Base-by-base conservation (phyloP, 768 basidiomycete genomes). In the Clitopilus hobsonii region DNA sequence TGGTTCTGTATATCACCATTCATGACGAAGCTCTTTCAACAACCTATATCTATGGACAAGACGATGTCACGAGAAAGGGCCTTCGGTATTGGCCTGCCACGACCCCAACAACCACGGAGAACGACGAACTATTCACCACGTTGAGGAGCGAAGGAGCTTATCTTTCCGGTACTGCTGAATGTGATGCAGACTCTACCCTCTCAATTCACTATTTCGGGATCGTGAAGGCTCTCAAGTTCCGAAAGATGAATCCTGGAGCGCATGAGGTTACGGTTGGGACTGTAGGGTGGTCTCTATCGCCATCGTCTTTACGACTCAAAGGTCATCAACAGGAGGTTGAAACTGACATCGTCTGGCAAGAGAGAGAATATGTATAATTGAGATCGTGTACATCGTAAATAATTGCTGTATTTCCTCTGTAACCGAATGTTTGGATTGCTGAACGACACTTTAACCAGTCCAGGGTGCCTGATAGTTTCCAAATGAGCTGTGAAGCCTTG, bases 381-480 rank as follows among this genome's bases (percentile, higher is more conserved):
- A n/a, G n/a, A n/a, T n/a, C n/a, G n/a, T n/a, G n/a, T n/a, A n/a
- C n/a, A n/a, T n/a, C n/a, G n/a, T n/a, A n/a, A n/a, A n/a, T n/a
- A n/a, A n/a, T n/a, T n/a, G n/a, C n/a, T n/a, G n/a, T n/a, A n/a
- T n/a, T n/a, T n/a, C n/a, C n/a, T n/a, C n/a, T n/a, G n/a, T n/a
- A n/a, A n/a, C n/a, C n/a, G n/a, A n/a, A n/a, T n/a, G n/a, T n/a
- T n/a, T n/a, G n/a, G n/a, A n/a, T n/a, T n/a, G n/a, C n/a, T n/a
- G n/a, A n/a, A n/a, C 13, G 24, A 3, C 49, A 8, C 16, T 29
- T 59, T 53, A 65, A 24, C 64, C 64, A 20, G 51, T 53, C 64
- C 64, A 65, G 38, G 64, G 63, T 49, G 63, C 61, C 64, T 65
- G 16, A n/a, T 25, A 25, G 38, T 20, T 11, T 18, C 1, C 4